Conservation (phyloP, 179 eudicot species). For the Patellifolia procumbens region DNA sequence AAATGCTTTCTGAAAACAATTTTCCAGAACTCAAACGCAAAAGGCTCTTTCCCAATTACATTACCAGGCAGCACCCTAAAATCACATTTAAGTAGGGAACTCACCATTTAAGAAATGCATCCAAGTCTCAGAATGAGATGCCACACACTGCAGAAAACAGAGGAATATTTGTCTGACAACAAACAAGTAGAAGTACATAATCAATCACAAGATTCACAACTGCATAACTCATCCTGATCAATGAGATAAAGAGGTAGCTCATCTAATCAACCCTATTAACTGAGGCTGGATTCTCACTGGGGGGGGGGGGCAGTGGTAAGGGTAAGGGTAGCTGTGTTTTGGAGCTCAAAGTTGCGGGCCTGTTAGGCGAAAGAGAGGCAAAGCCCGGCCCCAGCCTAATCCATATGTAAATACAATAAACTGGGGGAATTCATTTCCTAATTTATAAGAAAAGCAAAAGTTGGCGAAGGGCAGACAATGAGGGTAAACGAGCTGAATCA, state of each 20-base stretch:
- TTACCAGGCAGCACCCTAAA: too few species aligned
- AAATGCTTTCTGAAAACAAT: not conserved
- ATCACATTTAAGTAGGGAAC: conserved; percentile 11
- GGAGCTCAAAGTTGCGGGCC: too few species aligned
- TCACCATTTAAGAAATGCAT: conserved; percentile 83
- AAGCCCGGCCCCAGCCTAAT: too few species aligned
- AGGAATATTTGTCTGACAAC: conserved; percentile 3
- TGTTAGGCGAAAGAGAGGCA: too few species aligned
- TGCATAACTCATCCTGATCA: not conserved
- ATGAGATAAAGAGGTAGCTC: too few species aligned
- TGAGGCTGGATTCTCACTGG: too few species aligned
- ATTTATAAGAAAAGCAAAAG: not conserved
- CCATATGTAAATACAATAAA: too few species aligned
- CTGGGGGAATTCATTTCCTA: not conserved
- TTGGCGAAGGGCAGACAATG: not conserved
- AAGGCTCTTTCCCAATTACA: not conserved
- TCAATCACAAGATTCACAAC: conserved; percentile 9
- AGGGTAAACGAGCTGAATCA: not conserved
- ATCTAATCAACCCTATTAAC: too few species aligned
- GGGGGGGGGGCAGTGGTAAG: too few species aligned
- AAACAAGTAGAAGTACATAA: not conserved
- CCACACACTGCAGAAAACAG: conserved; percentile 78
- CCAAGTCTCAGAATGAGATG: conserved; percentile 91
- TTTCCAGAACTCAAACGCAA: not conserved
- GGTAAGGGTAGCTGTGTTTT: too few species aligned